A percentile compares a stretch with the other conserved stretches of the same genome.
These are phyloP conservation scores for Saccharomyces hybrid DNA, from an alignment of 1,139 yeast species.

Conservation along the genomic window DNA sequence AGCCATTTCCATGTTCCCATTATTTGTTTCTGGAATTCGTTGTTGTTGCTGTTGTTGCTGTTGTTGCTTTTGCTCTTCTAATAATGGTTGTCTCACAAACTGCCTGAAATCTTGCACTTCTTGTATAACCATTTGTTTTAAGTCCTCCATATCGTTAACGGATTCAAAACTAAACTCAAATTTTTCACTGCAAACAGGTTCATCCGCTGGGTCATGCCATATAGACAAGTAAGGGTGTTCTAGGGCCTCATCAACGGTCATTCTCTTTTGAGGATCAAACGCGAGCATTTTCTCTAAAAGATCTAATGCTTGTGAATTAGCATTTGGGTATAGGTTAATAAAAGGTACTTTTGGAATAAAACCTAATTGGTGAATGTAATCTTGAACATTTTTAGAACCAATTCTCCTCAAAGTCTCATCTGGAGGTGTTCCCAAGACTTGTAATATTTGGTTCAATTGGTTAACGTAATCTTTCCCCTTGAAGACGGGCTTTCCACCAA, in stretches of 20 bases:
- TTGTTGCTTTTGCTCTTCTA: slow-evolving; percentile 45
- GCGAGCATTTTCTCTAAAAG: slow-evolving; percentile 74
- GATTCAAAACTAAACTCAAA: slow-evolving; percentile 89
- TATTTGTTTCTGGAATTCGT: slow-evolving; percentile 16
- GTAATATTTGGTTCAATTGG: slow-evolving; percentile 80
- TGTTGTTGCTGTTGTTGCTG: slow-evolving; percentile 22
- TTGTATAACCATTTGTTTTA: slow-evolving; percentile 70
- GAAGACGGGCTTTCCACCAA: slow-evolving; percentile 88
- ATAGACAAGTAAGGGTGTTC: slow-evolving; percentile 81
- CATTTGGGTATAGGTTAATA: slow-evolving; percentile 63
- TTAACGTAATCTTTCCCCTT: slow-evolving; percentile 94
- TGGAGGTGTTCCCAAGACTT: slow-evolving; percentile 83
- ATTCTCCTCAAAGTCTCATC: slow-evolving; percentile 76
- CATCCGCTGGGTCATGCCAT: slow-evolving; percentile 97
- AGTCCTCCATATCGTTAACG: slow-evolving; percentile 68
- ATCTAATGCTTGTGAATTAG: slow-evolving; percentile 82
- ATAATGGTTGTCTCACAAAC: slow-evolving; percentile 63
- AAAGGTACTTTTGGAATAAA: slow-evolving; percentile 79
- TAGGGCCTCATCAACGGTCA: slow-evolving; percentile 82
- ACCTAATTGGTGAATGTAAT: slow-evolving; percentile 81
- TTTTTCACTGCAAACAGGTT: slow-evolving; percentile 73
- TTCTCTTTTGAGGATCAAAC: slow-evolving; percentile 78
- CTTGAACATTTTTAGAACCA: slow-evolving; percentile 85
- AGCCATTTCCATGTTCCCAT: slow-evolving; percentile 1
- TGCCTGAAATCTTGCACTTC: slow-evolving; percentile 78